Conservation (phyloP, 2,329 filamentous ascomycete species). For the Penicillium brasilianum region DNA sequence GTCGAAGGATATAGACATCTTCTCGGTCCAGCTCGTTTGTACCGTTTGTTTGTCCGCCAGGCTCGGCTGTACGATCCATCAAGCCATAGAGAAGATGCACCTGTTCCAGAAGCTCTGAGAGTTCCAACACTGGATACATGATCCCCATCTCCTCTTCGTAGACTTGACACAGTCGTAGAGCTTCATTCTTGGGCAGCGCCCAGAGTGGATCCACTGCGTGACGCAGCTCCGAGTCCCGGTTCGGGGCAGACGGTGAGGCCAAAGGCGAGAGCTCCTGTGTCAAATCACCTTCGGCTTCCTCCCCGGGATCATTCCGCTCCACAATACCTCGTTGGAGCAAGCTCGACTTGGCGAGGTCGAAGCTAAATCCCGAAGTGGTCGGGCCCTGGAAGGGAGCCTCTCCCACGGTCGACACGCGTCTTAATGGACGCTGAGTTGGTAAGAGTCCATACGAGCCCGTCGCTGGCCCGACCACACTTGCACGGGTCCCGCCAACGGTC, state of each 20-base stretch:
- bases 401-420: conserved; percentile 41
- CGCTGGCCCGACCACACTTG: conserved; percentile 12
- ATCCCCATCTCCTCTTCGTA: conserved; percentile 88
- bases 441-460: conserved; percentile 17
- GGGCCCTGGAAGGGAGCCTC: conserved; percentile 78
- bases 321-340: conserved; percentile 86
- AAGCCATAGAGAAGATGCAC: conserved; percentile 64
- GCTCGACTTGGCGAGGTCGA: conserved; percentile 83
- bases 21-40: conserved; percentile 56
- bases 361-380: conserved; percentile 79
- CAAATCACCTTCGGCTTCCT: conserved; percentile 61
- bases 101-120: conserved; percentile 70
- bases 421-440: conserved; percentile 20
- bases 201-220: conserved; percentile 72
- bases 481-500: conserved; percentile 16
- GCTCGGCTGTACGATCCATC: conserved; percentile 13
- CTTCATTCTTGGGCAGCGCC: conserved; percentile 74
- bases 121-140: conserved; percentile 84
- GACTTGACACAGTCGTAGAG: conserved; percentile 74
- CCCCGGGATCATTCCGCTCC: conserved; percentile 52
- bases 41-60: neutral
- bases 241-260: conserved; percentile 32
- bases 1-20: conserved; percentile 74
- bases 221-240: conserved; percentile 31
- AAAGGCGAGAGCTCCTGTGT: conserved; percentile 46